phyloP scores from a whole-genome alignment of 1,284 basidiomycete species.

The Chalciporus sp. region DNA sequence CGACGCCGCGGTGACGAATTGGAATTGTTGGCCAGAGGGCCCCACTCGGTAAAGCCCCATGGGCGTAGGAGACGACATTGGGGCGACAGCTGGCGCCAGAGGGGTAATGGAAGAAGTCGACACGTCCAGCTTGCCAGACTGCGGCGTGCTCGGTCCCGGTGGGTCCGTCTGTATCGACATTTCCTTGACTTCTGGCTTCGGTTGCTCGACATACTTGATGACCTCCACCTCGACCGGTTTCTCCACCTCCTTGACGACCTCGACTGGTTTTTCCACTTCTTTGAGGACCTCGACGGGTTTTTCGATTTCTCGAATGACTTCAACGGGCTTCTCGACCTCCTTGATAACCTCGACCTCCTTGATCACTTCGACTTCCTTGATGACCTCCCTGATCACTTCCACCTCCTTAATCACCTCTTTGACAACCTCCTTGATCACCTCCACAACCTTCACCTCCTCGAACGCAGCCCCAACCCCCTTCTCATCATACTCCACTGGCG shows the following conservation, averaged over 20 bases:
- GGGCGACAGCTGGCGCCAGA: constrained; percentile 19
- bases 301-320: constrained; percentile 32
- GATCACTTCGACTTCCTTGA: constrained; percentile 27
- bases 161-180: constrained; percentile 79
- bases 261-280: constrained; percentile 14
- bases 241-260: constrained; percentile 33
- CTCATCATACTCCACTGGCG: constrained; percentile 41
- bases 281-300: constrained; percentile 22
- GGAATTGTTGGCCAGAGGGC: constrained; percentile 67
- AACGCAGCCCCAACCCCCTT: constrained; percentile 38
- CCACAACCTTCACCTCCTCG: constrained; percentile 35
- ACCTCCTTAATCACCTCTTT: constrained; percentile 53
- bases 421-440: constrained; percentile 32
- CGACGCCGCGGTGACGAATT: constrained; percentile 57
- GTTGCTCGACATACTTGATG: constrained; percentile 35
- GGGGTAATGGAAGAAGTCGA: constrained; percentile 34
- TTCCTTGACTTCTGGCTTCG: constrained; percentile 67
- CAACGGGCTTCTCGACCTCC: constrained; percentile 28
- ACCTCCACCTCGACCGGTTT: constrained; percentile 31
- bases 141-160: constrained; percentile 51
- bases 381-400: constrained; percentile 23
- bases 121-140: constrained; percentile 31
- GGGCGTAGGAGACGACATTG: constrained; percentile 23
- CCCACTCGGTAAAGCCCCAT: constrained; percentile 59
- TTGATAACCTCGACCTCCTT: constrained; percentile 31